Conservation (phyloP, 2,329 filamentous ascomycete species). For the Dissoconium aciculare region DNA sequence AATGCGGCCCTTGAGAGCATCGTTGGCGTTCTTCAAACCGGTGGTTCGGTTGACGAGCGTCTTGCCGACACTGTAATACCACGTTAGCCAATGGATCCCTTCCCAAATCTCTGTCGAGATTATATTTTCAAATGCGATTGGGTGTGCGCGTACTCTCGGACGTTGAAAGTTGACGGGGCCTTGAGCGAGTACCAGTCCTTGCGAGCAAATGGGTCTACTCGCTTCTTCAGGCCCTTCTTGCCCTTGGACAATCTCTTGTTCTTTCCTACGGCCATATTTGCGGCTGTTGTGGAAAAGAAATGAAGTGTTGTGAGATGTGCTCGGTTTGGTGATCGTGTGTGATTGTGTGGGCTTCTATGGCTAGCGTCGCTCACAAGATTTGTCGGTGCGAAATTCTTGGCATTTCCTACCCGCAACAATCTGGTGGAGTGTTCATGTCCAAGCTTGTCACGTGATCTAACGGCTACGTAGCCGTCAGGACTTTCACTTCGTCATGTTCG, state of each 20-base stretch:
- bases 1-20: constrained; percentile 95
- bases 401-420: too few relatives aligned
- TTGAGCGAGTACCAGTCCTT: constrained; percentile 99
- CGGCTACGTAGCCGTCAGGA: too few relatives aligned
- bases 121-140: constrained; percentile 3
- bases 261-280: constrained; percentile 65
- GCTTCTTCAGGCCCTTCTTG: constrained; percentile 99
- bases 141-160: constrained; percentile 68
- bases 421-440: too few relatives aligned
- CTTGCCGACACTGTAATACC: constrained; percentile 74
- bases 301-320: constrained; percentile 7
- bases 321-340: too few relatives aligned
- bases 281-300: constrained; percentile 13
- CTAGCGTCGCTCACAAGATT: too few relatives aligned
- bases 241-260: constrained; percentile 99
- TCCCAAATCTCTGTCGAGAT: constrained; percentile 2
- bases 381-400: too few relatives aligned
- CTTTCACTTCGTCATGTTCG: too few relatives aligned
- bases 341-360: too few relatives aligned
- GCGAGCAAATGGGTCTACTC: constrained; percentile 90
- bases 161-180: constrained; percentile 90
- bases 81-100: constrained; percentile 21
- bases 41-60: constrained; percentile 98
- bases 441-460: too few relatives aligned
- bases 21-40: constrained; percentile 99